Percentiles rank a stretch among this genome's conserved stretches.
Conservation (phyloP, 331 rosid species). For the Pyrus hybrid region DNA sequence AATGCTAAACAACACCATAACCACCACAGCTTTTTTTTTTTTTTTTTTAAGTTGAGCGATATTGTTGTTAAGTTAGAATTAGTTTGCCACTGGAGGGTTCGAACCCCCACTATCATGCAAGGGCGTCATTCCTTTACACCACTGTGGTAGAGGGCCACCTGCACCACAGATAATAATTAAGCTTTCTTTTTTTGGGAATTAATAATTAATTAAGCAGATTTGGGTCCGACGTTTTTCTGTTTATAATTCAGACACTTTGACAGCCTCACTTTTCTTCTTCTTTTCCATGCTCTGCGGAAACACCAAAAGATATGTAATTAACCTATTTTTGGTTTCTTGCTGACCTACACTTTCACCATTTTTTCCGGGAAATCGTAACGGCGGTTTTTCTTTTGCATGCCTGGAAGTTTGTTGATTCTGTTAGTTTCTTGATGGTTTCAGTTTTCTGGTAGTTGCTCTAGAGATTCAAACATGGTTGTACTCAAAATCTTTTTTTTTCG, state of each 20-base stretch:
- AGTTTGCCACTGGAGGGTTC: no score
- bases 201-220: not conserved
- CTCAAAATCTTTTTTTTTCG: not conserved
- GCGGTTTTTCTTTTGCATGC: not conserved
- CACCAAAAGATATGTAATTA: slow-evolving; percentile 17
- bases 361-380: not conserved
- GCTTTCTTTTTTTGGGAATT: not conserved
- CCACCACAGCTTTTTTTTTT: no score
- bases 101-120: no score
- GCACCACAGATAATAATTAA: not conserved
- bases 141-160: no score
- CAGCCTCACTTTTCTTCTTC: slow-evolving; percentile 1
- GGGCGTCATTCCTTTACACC: no score
- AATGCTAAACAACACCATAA: not conserved
- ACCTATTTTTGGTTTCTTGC: slow-evolving; percentile 16
- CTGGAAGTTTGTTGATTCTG: not conserved
- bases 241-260: not conserved
- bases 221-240: not conserved
- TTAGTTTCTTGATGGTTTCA: not conserved
- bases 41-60: no score
- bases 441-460: not conserved
- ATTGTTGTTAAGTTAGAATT: no score
- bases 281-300: slow-evolving; percentile 34
- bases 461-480: not conserved
- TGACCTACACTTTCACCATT: slow-evolving; percentile 3